These are phyloP conservation scores for Solanum etuberosum DNA, from an alignment of 257 asterid genomes.

Conservation along the genomic window DNA sequence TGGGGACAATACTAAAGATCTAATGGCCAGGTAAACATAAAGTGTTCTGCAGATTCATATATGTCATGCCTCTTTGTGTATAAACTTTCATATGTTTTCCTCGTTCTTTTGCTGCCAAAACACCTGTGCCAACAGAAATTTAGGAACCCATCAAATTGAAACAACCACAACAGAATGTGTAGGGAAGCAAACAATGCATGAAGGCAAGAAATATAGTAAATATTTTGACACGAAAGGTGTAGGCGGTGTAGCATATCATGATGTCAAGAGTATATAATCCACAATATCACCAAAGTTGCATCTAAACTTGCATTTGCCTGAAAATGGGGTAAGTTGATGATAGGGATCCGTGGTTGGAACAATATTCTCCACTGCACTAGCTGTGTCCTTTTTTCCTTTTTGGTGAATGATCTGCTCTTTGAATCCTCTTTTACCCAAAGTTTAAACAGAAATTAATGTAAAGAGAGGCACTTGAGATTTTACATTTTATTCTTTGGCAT, in stretches of 20 bases:
- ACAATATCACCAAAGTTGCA: neutral
- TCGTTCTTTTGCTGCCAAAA: slow-evolving; percentile 27
- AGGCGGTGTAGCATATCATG: neutral
- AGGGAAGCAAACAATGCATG: neutral
- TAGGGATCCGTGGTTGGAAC: neutral
- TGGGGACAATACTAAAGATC: neutral
- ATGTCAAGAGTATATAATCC: neutral
- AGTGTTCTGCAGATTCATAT: slow-evolving; percentile 14
- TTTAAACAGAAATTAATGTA: neutral
- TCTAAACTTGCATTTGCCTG: neutral
- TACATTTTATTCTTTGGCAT: neutral
- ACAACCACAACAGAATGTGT: slow-evolving; percentile 16
- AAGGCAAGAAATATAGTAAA: neutral
- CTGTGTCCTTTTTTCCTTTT: neutral
- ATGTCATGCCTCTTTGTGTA: slow-evolving; percentile 29
- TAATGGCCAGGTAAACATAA: neutral
- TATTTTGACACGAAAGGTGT: neutral
- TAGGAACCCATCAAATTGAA: slow-evolving; percentile 29
- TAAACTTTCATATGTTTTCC: slow-evolving; percentile 17
- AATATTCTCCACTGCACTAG: neutral
- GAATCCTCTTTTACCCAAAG: neutral
- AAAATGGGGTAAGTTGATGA: neutral
- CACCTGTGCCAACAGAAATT: slow-evolving; percentile 23
- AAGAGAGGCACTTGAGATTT: neutral
- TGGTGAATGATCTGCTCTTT: neutral